A percentile compares a stretch with the other conserved stretches of the same genome.
Conservation (phyloP, 192 early-diverging fungal genomes). For the Podochytrium sp. region DNA sequence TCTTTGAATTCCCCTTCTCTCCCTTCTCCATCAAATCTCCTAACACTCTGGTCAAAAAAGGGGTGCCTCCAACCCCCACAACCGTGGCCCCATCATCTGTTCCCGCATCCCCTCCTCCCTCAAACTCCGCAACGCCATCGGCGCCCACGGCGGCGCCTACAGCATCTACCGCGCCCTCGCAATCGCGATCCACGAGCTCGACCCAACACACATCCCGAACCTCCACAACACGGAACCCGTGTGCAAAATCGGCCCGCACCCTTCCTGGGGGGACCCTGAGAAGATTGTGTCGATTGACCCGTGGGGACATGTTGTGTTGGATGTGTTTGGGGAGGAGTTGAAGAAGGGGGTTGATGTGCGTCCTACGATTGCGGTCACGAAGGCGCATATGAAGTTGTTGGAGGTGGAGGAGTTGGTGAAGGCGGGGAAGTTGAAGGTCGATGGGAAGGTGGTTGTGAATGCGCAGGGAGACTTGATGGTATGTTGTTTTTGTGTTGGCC, state of each 20-base stretch:
- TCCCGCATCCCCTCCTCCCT: constrained; percentile 77
- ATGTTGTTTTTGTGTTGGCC: background rate
- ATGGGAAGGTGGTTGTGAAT: constrained; percentile 84
- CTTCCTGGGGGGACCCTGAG: constrained; percentile 78
- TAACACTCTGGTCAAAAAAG: background rate
- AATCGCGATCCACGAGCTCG: constrained; percentile 86
- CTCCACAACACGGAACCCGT: constrained; percentile 87
- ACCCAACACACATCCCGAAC: constrained; percentile 84
- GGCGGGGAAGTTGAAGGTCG: constrained; percentile 66
- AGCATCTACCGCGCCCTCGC: constrained; percentile 90
- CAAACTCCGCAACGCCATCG: constrained; percentile 90
- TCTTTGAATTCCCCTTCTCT: no score
- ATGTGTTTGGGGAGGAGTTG: constrained; percentile 64
- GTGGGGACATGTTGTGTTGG: constrained; percentile 80
- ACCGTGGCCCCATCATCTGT: constrained; percentile 85
- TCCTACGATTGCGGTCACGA: constrained; percentile 90
- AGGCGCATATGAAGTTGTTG: constrained; percentile 93
- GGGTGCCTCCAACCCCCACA: constrained; percentile 68
- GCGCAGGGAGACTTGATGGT: constrained; percentile 77
- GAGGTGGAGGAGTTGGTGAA: constrained; percentile 81
- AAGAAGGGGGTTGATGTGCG: constrained; percentile 79
- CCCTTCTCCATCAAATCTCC: no score
- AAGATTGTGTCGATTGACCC: constrained; percentile 92
- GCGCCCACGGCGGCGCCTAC: constrained; percentile 91
- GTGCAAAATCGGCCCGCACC: constrained; percentile 76